phyloP scores from a whole-genome alignment of 176 grass and related monocot genomes.

The Phoenix roebelenii region DNA sequence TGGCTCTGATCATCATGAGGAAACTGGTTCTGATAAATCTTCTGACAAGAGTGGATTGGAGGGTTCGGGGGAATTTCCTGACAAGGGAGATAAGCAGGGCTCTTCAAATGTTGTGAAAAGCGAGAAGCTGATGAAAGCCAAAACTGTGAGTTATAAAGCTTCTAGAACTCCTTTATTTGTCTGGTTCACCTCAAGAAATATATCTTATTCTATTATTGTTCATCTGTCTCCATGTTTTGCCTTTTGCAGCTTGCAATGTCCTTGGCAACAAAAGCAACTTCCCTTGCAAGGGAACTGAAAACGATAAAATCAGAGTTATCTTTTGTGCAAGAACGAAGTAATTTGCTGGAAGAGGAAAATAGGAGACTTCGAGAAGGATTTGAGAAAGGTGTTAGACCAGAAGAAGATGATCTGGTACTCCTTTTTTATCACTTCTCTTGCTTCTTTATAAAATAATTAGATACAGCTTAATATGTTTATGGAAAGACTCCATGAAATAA shows the following conservation, averaged over 20 bases:
- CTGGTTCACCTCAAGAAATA: too few relatives aligned
- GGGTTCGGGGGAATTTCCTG: background rate
- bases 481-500: too few relatives aligned
- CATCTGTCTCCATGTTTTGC: background rate
- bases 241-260: constrained; percentile 56
- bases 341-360: constrained; percentile 85
- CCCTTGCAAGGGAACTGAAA: constrained; percentile 73
- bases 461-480: too few relatives aligned
- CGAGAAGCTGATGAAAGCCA: constrained; percentile 28
- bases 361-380: constrained; percentile 54
- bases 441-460: too few relatives aligned
- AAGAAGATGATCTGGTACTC: constrained; percentile 93
- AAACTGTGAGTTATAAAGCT: constrained; percentile 18
- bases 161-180: background rate
- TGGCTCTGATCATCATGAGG: background rate
- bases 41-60: background rate
- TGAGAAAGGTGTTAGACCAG: constrained; percentile 35
- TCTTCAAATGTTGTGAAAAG: constrained; percentile 13
- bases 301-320: constrained; percentile 73
- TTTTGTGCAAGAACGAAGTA: constrained; percentile 75
- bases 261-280: constrained; percentile 66
- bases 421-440: background rate
- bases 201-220: constrained; percentile 3
- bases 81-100: constrained; percentile 9
- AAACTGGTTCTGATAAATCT: background rate